phyloP scores from a whole-genome alignment of 2,329 filamentous ascomycete genomes.

The Fusarium mangiferae region DNA sequence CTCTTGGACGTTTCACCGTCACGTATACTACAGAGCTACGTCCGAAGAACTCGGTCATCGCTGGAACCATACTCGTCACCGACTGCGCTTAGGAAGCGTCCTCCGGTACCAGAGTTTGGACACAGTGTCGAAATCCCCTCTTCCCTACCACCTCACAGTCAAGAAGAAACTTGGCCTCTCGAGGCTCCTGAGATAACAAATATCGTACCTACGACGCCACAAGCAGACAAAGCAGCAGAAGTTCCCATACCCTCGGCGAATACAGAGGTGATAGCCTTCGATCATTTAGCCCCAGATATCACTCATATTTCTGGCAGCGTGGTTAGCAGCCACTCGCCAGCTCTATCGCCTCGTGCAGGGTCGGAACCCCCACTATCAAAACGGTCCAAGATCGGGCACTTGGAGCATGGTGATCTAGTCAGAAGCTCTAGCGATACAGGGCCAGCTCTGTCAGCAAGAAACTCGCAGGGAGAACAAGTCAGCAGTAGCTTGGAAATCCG shows the following conservation, averaged over 20 bases:
- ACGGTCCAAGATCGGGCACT: slow-evolving; percentile 33
- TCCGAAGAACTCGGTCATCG: slow-evolving; percentile 47
- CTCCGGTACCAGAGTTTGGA: neutral
- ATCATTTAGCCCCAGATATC: slow-evolving; percentile 37
- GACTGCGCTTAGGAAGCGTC: slow-evolving; percentile 3
- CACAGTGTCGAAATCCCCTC: slow-evolving; percentile 36
- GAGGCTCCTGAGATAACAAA: slow-evolving; percentile 6
- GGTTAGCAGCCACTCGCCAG: slow-evolving; percentile 23
- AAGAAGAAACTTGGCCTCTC: slow-evolving; percentile 11
- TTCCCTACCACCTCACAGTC: slow-evolving; percentile 36
- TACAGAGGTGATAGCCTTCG: slow-evolving; percentile 8
- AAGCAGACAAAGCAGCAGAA: neutral
- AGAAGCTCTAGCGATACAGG: slow-evolving; percentile 48
- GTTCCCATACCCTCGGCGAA: neutral
- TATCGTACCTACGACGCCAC: slow-evolving; percentile 44
- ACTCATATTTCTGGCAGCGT: slow-evolving; percentile 50
- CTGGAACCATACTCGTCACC: slow-evolving; percentile 34
- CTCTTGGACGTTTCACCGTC: slow-evolving; percentile 57
- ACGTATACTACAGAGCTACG: slow-evolving; percentile 60
- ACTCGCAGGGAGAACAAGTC: slow-evolving; percentile 27
- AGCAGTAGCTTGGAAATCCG: slow-evolving; percentile 59
- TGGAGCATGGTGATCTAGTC: slow-evolving; percentile 32
- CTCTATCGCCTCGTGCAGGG: slow-evolving; percentile 40
- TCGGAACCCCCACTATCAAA: slow-evolving; percentile 48
- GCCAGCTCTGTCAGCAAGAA: slow-evolving; percentile 24